phyloP scores from a whole-genome alignment of 2,329 filamentous ascomycete species.

The Nemania abortiva region DNA sequence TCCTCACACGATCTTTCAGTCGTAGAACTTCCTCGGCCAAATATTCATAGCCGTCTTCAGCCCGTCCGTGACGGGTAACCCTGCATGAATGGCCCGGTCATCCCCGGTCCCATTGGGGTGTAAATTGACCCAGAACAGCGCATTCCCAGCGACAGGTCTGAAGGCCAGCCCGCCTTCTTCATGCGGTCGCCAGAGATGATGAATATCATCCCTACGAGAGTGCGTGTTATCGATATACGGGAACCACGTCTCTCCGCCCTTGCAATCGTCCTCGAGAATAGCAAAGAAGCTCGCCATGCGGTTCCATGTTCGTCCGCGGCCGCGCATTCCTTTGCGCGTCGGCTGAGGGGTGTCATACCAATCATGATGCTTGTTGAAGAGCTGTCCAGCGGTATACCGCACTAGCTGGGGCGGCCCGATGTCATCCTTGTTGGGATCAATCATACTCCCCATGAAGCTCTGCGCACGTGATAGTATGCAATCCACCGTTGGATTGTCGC shows the following conservation, averaged over 20 bases:
- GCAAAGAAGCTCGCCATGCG: slow-evolving; percentile 59
- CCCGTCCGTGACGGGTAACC: slow-evolving; percentile 55
- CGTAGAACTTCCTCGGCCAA: slow-evolving; percentile 54
- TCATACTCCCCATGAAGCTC: slow-evolving; percentile 55
- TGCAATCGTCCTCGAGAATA: slow-evolving; percentile 56
- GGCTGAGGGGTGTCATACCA: slow-evolving; percentile 53
- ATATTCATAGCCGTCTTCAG: slow-evolving; percentile 63
- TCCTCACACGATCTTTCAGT: slow-evolving; percentile 19
- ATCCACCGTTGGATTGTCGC: slow-evolving; percentile 53
- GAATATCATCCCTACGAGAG: slow-evolving; percentile 28
- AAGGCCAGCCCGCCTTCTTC: slow-evolving; percentile 58
- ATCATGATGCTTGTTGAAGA: slow-evolving; percentile 58
- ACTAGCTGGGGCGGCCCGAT: slow-evolving; percentile 59
- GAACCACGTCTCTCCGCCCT: slow-evolving; percentile 59
- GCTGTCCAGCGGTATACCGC: slow-evolving; percentile 55
- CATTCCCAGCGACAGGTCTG: slow-evolving; percentile 57
- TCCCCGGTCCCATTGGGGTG: slow-evolving; percentile 58
- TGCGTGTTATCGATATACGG: slow-evolving; percentile 49
- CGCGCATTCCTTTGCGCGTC: slow-evolving; percentile 39
- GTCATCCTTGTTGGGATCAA: slow-evolving; percentile 55
- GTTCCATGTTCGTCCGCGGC: slow-evolving; percentile 50
- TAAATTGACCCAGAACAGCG: slow-evolving; percentile 61
- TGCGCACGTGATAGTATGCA: slow-evolving; percentile 56
- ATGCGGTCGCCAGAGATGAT: slow-evolving; percentile 53
- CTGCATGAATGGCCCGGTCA: slow-evolving; percentile 56